phyloP scores from a whole-genome alignment of 345 rosid species.

The Lepidium aucheri region DNA sequence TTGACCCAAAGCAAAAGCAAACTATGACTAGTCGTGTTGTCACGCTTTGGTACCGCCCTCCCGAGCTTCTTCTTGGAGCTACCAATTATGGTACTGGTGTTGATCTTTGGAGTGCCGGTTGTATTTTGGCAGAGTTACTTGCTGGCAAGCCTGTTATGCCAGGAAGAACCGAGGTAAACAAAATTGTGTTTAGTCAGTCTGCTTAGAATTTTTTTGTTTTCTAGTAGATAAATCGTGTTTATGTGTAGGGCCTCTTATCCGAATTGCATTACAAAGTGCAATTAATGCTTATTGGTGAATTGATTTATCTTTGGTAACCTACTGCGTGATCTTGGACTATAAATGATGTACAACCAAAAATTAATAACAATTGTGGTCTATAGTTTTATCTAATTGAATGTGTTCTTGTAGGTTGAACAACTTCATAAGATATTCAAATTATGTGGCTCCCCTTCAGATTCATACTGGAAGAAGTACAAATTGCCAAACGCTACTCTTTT shows the following conservation, averaged over 20 bases:
- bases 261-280: background rate
- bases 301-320: background rate
- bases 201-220: background rate
- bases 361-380: background rate
- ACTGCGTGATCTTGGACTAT: constrained; percentile 3
- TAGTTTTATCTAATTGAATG: background rate
- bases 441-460: constrained; percentile 89
- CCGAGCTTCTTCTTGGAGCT: constrained; percentile 91
- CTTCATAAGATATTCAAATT: constrained; percentile 83
- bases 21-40: constrained; percentile 86
- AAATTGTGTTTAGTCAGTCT: background rate
- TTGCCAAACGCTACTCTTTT: constrained; percentile 76
- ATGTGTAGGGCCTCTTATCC: background rate
- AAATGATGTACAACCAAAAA: background rate
- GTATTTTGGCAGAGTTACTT: constrained; percentile 85
- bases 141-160: constrained; percentile 87
- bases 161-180: constrained; percentile 81
- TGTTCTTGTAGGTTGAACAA: constrained; percentile 68
- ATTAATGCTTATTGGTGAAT: background rate
- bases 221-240: background rate
- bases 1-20: constrained; percentile 49
- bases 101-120: constrained; percentile 98
- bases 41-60: constrained; percentile 96
- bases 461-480: constrained; percentile 76
- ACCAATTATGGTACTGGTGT: constrained; percentile 60